Evolutionary conservation across 495 filamentous ascomycete species (phyloP), one percentile per base, ranked within the genome.

Genomic region (Tuber microsphaerosporum): DNA sequence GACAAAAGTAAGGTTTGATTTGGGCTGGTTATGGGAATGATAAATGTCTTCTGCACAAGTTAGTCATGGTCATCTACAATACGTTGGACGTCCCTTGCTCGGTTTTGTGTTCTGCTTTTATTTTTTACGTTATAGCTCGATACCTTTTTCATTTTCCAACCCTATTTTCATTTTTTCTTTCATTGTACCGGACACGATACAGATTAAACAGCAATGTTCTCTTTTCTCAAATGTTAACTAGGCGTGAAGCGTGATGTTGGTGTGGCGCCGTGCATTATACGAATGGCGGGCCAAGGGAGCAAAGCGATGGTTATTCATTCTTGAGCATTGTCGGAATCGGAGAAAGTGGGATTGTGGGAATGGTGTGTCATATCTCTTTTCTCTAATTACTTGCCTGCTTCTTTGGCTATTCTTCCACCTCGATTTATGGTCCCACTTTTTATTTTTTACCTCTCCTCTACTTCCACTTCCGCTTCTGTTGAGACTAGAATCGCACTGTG

Each of bases 41-140:
- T 31, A 26, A 75, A 74, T 76, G 73, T 77, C 39, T 77, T 77
- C 76, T 77, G 74, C 74, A 56, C 51, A 45, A 65, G 70, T 77
- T n/a, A 70, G 37, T 77, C 69, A 73, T 72, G 69, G 71, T 73
- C n/a, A 68, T 76, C 70, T 76, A 71, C 42, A 41, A 51, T 77
- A 72, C 41, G 42, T 70, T 51, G 34, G 42, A 44, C 61, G 45
- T 8, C 31, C 22, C 0, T 56, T 77, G 72, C n/a, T 76, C 44
- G 68, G 56, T 76, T 77, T 77, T 75, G 71, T 44, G 42, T 37
- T 75, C 44, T 42, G 22, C 31, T 46, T 77, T 76, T 72, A 61
- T 43, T 77, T 65, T 70, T 61, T 76, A 34, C 43, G 31, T 72
- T 69, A 73, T 70, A 37, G 42, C 17, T 41, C 42, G n/a, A 71